Conservation (phyloP, 306 rosid species). For the Rosa chinensis region DNA sequence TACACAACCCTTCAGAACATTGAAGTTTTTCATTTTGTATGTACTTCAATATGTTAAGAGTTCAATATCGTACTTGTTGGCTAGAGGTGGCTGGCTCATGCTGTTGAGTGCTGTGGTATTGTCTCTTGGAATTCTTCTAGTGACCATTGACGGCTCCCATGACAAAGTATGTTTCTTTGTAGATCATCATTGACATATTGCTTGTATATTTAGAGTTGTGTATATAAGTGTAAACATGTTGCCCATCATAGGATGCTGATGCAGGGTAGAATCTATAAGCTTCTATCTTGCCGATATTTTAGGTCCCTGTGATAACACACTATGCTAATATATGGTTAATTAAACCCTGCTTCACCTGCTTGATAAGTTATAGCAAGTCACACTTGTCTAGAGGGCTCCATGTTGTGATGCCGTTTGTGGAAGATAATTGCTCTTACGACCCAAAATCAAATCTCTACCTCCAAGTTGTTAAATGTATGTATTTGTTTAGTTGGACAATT, state of each 20-base stretch:
- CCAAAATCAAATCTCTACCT: not conserved
- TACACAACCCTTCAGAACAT: constrained; percentile 78
- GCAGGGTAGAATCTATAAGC: not conserved
- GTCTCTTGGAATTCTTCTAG: constrained; percentile 57
- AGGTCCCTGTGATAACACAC: not conserved
- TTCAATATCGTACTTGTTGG: constrained; percentile 56
- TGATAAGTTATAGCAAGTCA: not conserved
- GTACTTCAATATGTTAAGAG: constrained; percentile 55
- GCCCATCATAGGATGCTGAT: not conserved
- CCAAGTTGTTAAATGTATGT: not conserved
- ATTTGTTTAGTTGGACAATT: not conserved
- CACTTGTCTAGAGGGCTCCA: not conserved
- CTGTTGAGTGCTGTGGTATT: constrained; percentile 51
- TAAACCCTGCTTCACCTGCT: not conserved
- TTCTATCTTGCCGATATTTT: not conserved
- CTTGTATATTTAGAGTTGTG: not conserved
- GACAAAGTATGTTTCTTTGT: constrained; percentile 57
- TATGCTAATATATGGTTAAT: not conserved
- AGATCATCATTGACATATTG: constrained; percentile 9
- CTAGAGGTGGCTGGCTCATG: constrained; percentile 89
- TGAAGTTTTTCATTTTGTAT: constrained; percentile 74
- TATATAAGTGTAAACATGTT: not conserved
- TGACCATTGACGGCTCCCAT: constrained; percentile 68
- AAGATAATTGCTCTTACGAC: not conserved
- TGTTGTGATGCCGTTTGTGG: not conserved